These are phyloP conservation scores for Saitozyma podzolica DNA, from an alignment of 768 basidiomycete species.

Conservation along the genomic window DNA sequence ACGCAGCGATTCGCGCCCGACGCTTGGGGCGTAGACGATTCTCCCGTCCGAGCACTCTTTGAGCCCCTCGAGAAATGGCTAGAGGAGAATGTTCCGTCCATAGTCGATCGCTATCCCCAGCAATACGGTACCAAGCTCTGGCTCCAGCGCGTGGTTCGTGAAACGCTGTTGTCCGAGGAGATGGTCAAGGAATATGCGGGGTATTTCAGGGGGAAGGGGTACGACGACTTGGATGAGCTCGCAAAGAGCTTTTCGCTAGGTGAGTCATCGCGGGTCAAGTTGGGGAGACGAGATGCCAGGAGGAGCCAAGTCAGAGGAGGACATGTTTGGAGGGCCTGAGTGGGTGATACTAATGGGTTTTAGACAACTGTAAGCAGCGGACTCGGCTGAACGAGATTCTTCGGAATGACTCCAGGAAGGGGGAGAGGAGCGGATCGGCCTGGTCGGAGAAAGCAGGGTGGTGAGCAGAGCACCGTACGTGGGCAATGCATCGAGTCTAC, in stretches of 20 bases:
- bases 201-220: conserved; percentile 52
- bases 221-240: conserved; percentile 66
- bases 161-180: conserved; percentile 32
- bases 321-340: too few species aligned
- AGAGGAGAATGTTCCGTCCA: conserved; percentile 52
- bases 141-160: too few species aligned
- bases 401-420: conserved; percentile 16
- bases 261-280: conserved; percentile 10
- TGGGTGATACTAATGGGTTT: background rate
- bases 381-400: conserved; percentile 63
- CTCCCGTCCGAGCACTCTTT: conserved; percentile 61
- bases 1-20: conserved; percentile 59
- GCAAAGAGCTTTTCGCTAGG: conserved; percentile 69
- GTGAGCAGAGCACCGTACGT: too few species aligned
- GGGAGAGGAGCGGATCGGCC: too few species aligned
- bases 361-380: conserved; percentile 66
- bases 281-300: too few species aligned
- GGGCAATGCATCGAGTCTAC: too few species aligned
- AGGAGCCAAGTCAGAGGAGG: too few species aligned
- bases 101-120: conserved; percentile 51
- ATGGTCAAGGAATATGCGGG: conserved; percentile 47
- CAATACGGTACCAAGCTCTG: too few species aligned
- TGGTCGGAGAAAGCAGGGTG: too few species aligned
- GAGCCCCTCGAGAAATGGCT: conserved; percentile 64
- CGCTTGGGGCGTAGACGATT: conserved; percentile 73